phyloP scores from a whole-genome alignment of 495 filamentous ascomycete genomes.

The Chaetomium cochliodes region DNA sequence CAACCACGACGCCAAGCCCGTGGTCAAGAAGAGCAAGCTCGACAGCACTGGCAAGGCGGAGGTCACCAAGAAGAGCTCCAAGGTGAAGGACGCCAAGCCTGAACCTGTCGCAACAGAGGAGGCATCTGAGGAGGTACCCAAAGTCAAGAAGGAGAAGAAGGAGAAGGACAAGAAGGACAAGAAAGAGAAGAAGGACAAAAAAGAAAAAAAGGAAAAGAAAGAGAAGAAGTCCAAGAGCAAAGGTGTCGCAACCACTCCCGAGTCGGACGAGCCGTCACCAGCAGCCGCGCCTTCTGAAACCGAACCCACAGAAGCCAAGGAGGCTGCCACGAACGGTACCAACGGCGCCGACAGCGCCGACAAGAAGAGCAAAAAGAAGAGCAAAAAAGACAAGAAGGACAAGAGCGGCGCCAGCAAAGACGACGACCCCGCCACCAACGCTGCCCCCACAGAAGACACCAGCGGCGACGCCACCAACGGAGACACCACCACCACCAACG shows the following conservation, averaged over 20 bases:
- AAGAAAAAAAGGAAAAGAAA: conserved; percentile 42
- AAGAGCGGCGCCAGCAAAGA: conserved; percentile 18
- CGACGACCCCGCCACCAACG: conserved; percentile 9
- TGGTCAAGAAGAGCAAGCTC: conserved; percentile 40
- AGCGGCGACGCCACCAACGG: conserved; percentile 18
- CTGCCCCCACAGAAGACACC: conserved; percentile 1
- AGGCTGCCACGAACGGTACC: conserved; percentile 9
- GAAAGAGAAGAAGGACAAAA: conserved; percentile 41
- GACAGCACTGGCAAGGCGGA: conserved; percentile 37
- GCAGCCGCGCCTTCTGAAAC: background rate
- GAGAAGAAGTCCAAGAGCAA: conserved; percentile 43
- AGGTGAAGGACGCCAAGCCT: conserved; percentile 42
- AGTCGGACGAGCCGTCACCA: conserved; percentile 6
- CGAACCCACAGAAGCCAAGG: conserved; percentile 10
- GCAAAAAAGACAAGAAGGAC: conserved; percentile 23
- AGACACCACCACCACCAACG: conserved; percentile 21
- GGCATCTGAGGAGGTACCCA: conserved; percentile 26
- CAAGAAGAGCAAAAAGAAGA: conserved; percentile 35
- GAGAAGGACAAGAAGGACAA: conserved; percentile 45
- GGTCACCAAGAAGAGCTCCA: conserved; percentile 42
- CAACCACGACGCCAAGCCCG: conserved; percentile 21
- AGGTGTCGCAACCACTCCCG: conserved; percentile 16
- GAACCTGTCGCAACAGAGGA: conserved; percentile 38
- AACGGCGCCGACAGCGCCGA: conserved; percentile 29
- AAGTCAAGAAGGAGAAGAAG: conserved; percentile 44